A percentile compares a stretch with the other conserved stretches of the same genome.
Evolutionary conservation across 2,329 filamentous ascomycete species (phyloP).

Genomic region (Mycosphaerelloides madeirae): DNA sequence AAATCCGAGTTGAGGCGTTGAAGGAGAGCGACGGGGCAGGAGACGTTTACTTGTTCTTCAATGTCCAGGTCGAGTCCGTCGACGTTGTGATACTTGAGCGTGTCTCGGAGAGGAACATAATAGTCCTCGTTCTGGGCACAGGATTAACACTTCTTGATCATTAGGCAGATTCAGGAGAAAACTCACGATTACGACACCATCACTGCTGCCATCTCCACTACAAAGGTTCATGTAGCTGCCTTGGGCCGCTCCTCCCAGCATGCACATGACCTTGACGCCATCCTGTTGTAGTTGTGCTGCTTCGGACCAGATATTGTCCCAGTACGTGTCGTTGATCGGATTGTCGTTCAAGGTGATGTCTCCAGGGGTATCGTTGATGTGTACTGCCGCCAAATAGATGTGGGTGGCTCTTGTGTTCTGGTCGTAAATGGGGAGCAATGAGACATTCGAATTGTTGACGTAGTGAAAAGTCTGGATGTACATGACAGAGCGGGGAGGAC

Average conservation of each 20-base stretch:
- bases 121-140: conserved; percentile 19
- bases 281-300: conserved; percentile 21
- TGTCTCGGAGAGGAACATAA: conserved; percentile 26
- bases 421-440: conserved; percentile 24
- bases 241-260: conserved; percentile 29
- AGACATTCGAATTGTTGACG: conserved; percentile 21
- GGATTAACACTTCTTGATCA: not conserved
- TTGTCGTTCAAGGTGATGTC: conserved; percentile 29
- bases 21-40: conserved; percentile 25
- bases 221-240: conserved; percentile 27
- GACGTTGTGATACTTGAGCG: conserved; percentile 23
- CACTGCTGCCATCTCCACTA: conserved; percentile 17
- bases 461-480: conserved; percentile 29
- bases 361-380: conserved; percentile 25
- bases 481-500: conserved; percentile 17
- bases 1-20: conserved; percentile 25
- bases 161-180: not conserved
- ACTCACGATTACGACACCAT: conserved; percentile 5
- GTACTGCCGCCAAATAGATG: conserved; percentile 26
- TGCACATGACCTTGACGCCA: conserved; percentile 31
- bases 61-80: conserved; percentile 31
- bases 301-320: conserved; percentile 24
- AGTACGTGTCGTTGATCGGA: conserved; percentile 20
- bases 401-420: conserved; percentile 27
- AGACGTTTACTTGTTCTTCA: conserved; percentile 25